These are phyloP conservation scores for Curvularia lunata DNA, from an alignment of 2,329 filamentous ascomycete genomes.

Conservation along the genomic window DNA sequence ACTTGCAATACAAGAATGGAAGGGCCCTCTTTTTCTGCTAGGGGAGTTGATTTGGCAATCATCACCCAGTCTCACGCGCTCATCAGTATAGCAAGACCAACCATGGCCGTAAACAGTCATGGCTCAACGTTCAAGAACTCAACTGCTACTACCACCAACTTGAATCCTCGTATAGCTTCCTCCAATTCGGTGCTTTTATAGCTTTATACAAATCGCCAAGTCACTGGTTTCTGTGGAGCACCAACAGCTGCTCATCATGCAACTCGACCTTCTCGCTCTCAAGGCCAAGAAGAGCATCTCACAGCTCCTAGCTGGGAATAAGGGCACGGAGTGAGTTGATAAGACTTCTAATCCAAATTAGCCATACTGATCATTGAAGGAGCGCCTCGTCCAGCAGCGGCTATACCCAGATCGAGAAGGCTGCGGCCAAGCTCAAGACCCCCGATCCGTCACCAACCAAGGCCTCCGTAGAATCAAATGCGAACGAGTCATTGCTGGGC, in stretches of 20 bases:
- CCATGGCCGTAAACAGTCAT: constrained; percentile 21
- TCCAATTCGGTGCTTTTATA: background rate
- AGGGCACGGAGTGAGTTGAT: background rate
- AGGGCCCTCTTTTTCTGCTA: background rate
- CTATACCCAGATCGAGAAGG: constrained; percentile 17
- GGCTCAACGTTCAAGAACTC: constrained; percentile 11
- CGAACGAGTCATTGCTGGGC: constrained; percentile 19
- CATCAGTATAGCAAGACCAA: constrained; percentile 11
- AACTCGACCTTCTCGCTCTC: constrained; percentile 34
- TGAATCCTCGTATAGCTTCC: background rate
- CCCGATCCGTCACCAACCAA: constrained; percentile 13
- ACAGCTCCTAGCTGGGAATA: constrained; percentile 31
- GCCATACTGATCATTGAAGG: constrained; percentile 10
- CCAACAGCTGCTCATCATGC: constrained; percentile 29
- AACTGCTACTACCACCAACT: background rate
- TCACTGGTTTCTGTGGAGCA: constrained; percentile 6
- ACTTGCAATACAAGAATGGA: too few relatives aligned
- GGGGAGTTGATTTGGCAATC: background rate
- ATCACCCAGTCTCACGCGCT: background rate
- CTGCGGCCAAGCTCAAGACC: constrained; percentile 17
- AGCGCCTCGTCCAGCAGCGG: background rate
- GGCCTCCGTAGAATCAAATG: constrained; percentile 10
- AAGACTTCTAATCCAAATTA: background rate
- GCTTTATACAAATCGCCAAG: background rate
- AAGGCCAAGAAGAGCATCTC: constrained; percentile 41